Evolutionary conservation across 768 basidiomycete genomes (phyloP), one percentile per base, ranked within the genome.

Genomic region (Collybiopsis luxurians): DNA sequence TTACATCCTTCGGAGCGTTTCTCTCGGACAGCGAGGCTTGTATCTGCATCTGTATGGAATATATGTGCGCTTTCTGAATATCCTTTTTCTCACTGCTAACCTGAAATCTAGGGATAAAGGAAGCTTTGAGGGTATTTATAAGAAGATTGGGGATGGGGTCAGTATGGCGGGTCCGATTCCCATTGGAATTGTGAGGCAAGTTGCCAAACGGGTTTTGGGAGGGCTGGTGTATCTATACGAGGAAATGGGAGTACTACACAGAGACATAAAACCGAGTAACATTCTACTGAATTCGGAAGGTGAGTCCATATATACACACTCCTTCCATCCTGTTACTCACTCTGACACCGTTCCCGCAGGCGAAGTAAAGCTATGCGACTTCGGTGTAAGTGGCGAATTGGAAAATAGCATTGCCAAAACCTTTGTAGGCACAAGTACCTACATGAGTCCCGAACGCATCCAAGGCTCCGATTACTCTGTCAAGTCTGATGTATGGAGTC

Each of bases 381-480:
- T 98, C 69, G 97, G 97, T 40, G 97, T 99, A 4, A 98, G 95
- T 1, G 97, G 97, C 27, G 97, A 99, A 71, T 81, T 99, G 64
- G 95, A 98, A 75, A 98, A 98, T 73, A 95, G 92, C 6, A 95
- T 98, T 60, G 97, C 97, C 31, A 95, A 98, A 73, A 98, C 97
- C 0, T 99, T 98, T 67, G 97, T 99, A 38, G 96, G 97, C 27
- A 99, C 97, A 11, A 95, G 92, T 59, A 98, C 95, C 3, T 99
- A 99, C 71, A 99, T 98, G 96, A 98, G 97, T 64, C 97, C 97
- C 19, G 97, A 99, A 67, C 94, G 97, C 59, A 98, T 99, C 75
- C 96, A 98, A 74, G 97, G 97, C 53, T 94, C 94, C 1, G 92
- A 92, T 66, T 98, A 99, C 71, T 95, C 95, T 27, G 97, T 99